Conservation (phyloP, 73 alveolate species). For the Effrenium voratum region DNA sequence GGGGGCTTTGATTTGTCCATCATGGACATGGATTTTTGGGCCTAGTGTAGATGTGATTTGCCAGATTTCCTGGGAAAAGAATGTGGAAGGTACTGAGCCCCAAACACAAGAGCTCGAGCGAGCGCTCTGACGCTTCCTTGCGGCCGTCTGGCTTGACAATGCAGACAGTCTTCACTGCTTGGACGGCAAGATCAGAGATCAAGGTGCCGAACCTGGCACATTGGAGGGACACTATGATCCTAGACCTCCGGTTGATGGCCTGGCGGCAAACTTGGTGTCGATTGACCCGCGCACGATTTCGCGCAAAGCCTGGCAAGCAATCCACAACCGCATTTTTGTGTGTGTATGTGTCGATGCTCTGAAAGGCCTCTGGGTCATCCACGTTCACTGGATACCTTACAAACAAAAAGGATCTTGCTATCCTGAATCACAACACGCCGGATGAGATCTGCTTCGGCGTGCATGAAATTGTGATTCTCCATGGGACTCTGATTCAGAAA, state of each 20-base stretch:
- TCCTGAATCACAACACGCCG: too few species aligned
- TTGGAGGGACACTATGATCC: not conserved
- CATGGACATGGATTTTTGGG: too few species aligned
- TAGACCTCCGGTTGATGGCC: not conserved
- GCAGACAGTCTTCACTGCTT: conserved; percentile 91
- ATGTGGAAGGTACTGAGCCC: too few species aligned
- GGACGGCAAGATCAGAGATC: conserved; percentile 90
- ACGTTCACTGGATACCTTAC: conserved; percentile 54
- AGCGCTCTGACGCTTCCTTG: too few species aligned
- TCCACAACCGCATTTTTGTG: not conserved
- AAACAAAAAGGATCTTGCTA: not conserved
- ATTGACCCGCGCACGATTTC: conserved; percentile 87
- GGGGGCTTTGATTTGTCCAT: too few species aligned
- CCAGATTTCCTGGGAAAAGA: too few species aligned
- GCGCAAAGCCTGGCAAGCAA: conserved; percentile 23
- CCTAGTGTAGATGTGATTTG: too few species aligned
- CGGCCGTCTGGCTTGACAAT: conserved; percentile 78
- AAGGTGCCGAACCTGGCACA: conserved; percentile 58
- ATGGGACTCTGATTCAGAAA: not conserved
- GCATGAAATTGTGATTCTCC: not conserved
- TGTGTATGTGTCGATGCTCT: not conserved
- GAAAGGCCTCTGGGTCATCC: conserved; percentile 34
- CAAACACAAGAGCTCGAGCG: too few species aligned
- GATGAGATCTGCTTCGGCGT: too few species aligned
- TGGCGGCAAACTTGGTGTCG: conserved; percentile 88